phyloP scores from a whole-genome alignment of 345 rosid species.

The Populus simonii region DNA sequence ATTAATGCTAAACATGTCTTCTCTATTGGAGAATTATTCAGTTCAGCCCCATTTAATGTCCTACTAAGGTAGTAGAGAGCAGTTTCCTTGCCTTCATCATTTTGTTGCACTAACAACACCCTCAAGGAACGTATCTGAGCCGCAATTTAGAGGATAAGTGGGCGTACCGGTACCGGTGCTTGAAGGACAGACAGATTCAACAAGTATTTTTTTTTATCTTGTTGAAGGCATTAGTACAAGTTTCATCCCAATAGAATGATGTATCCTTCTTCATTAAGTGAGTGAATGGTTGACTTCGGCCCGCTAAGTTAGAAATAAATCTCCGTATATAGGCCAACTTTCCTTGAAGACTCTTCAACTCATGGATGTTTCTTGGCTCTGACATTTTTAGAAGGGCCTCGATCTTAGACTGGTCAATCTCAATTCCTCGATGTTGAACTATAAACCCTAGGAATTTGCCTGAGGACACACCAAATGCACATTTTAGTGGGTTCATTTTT shows the following conservation, averaged over 20 bases:
- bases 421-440: neutral
- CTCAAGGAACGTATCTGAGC: neutral
- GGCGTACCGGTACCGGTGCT: neutral
- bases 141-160: neutral
- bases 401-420: conserved; percentile 7
- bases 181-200: neutral
- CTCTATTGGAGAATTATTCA: neutral
- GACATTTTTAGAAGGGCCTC: neutral
- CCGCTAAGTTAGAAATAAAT: no score
- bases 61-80: neutral
- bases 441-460: conserved; percentile 6
- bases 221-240: neutral
- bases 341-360: neutral
- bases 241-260: neutral
- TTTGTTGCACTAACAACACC: neutral
- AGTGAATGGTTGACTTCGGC: no score
- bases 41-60: neutral
- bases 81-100: neutral
- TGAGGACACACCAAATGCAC: conserved; percentile 1
- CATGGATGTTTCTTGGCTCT: neutral
- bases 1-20: neutral
- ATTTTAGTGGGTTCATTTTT: neutral
- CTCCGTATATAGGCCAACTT: neutral
- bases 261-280: no score
- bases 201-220: neutral